Conservation (phyloP, 768 basidiomycete species). For the Boletus bicolor region DNA sequence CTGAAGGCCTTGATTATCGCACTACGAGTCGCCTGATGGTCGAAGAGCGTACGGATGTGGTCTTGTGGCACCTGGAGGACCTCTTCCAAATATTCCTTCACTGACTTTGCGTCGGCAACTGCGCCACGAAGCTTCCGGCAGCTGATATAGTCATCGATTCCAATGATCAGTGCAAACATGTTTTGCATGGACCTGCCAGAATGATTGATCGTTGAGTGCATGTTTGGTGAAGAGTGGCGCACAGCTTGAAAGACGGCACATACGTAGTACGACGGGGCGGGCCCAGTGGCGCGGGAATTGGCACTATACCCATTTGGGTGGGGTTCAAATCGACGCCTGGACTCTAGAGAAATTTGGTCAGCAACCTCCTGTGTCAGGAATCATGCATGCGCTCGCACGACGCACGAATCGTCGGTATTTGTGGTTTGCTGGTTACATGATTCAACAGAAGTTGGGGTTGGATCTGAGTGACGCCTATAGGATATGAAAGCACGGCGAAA, state of each 20-base stretch:
- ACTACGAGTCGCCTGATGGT: slow-evolving; percentile 36
- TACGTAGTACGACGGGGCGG: no score
- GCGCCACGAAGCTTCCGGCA: slow-evolving; percentile 34
- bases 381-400: neutral
- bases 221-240: neutral
- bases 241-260: neutral
- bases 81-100: slow-evolving; percentile 33
- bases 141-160: slow-evolving; percentile 38
- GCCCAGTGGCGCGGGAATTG: neutral
- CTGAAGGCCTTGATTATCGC: slow-evolving; percentile 31
- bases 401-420: neutral
- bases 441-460: neutral
- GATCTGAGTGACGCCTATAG: neutral
- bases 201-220: neutral
- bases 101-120: slow-evolving; percentile 38
- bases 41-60: slow-evolving; percentile 38
- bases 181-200: neutral
- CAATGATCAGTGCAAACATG: slow-evolving; percentile 40
- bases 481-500: neutral
- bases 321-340: neutral
- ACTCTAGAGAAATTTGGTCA: neutral
- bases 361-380: neutral
- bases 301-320: neutral
- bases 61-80: slow-evolving; percentile 29
- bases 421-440: neutral